phyloP scores from a whole-genome alignment of 2,329 filamentous ascomycete genomes.

The Apiospora sp. region DNA sequence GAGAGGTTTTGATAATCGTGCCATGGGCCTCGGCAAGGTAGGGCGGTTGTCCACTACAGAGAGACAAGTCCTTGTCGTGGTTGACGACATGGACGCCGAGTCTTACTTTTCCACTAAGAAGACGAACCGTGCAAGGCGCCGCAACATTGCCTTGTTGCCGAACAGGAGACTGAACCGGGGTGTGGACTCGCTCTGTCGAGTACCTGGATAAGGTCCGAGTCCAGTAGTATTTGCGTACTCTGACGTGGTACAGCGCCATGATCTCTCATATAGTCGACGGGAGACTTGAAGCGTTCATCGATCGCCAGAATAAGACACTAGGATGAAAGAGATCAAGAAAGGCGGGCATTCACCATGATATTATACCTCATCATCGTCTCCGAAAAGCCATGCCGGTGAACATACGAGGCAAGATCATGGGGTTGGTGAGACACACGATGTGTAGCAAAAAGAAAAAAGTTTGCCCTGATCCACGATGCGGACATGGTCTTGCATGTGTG shows the following conservation, averaged over 20 bases:
- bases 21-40: slow-evolving; percentile 38
- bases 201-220: slow-evolving; percentile 14
- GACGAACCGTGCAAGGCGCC: slow-evolving; percentile 33
- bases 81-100: slow-evolving; percentile 34
- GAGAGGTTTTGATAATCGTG: slow-evolving; percentile 30
- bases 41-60: slow-evolving; percentile 27
- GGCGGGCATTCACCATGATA: not conserved
- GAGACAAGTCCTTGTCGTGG: slow-evolving; percentile 28
- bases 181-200: not conserved
- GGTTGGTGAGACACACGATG: not conserved
- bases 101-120: slow-evolving; percentile 31
- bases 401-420: not conserved
- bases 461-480: not conserved
- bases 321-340: not conserved
- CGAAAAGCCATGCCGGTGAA: not conserved
- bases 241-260: slow-evolving; percentile 32
- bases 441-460: slow-evolving; percentile 1
- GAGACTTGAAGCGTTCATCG: not conserved
- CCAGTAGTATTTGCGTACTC: slow-evolving; percentile 36
- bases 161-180: slow-evolving; percentile 36
- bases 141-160: slow-evolving; percentile 27
- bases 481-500: not conserved
- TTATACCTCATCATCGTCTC: not conserved
- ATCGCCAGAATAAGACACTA: not conserved
- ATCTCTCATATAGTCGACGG: not conserved